Evolutionary conservation across 805 yeast genomes (phyloP), one percentile per base, ranked within the genome.

Genomic region (Candida multigemmis): DNA sequence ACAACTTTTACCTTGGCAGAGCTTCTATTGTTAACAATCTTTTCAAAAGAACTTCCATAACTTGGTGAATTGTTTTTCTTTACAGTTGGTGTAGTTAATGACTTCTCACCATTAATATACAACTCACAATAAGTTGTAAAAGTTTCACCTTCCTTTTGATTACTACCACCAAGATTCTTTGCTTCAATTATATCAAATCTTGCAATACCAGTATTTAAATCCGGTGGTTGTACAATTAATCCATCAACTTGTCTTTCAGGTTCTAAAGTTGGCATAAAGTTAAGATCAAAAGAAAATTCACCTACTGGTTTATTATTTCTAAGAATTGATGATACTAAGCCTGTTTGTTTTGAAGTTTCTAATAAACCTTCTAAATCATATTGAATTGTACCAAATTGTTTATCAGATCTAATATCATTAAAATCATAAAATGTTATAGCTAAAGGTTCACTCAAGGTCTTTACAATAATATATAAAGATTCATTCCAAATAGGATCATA

Each of bases 171-270:
- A 49, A 65, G 61, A 31, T 64, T 71, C 56, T 84, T 73, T 14
- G 81, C 78, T 39, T 74, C 81, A 16, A 60, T 46, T 25, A 83
- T 53, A 33, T 76, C 79, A 39, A 89, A 57, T 42, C 76, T 68
- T 12, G 79, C 74, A 41, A 93, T 77, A 67, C 99, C 99, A 10
- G 96, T 85, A 56, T 89, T 89, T 49, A 84, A 71, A 38, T 85
- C 96, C 23, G 95, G 95, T 24, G 93, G 48, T 25, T 93, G 85
- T 38, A 75, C 77, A 28, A 70, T 64, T 3, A 87, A 77, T 26
- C 96, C 96, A 52, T 85, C 95, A 3, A 83, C 77, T 32, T 70
- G 65, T 35, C 71, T 58, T 40, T 63, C 52, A 31, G 73, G 64
- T 55, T 72, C 64, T 34, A 85, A 56, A 9, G 91, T 77, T 21